These are phyloP conservation scores for Suillus ampliporus DNA, from an alignment of 768 basidiomycete species.

Conservation along the genomic window DNA sequence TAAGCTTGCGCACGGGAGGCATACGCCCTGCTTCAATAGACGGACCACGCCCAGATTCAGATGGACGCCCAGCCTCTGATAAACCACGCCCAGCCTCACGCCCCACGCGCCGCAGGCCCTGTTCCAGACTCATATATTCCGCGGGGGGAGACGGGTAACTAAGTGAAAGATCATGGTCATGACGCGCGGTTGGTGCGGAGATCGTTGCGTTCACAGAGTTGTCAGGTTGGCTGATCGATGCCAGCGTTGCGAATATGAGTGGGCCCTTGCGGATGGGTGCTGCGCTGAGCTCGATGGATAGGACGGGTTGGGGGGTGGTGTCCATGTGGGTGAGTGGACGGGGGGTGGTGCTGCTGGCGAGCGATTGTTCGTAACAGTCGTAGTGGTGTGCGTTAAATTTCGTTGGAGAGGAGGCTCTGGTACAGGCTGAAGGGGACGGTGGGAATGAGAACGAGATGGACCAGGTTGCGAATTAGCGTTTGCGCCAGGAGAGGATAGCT, in stretches of 20 bases:
- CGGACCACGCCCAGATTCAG: constrained; percentile 1
- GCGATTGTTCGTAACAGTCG: constrained; percentile 14
- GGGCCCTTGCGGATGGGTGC: constrained; percentile 52
- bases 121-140: constrained; percentile 19
- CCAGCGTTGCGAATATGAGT: constrained; percentile 68
- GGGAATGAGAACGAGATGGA: too few species aligned
- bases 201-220: constrained; percentile 17
- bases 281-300: constrained; percentile 20
- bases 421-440: too few species aligned
- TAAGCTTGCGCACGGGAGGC: constrained; percentile 20
- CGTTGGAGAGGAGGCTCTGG: too few species aligned
- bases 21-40: constrained; percentile 20
- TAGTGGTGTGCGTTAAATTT: constrained; percentile 14
- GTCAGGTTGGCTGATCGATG: constrained; percentile 32
- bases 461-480: not conserved
- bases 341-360: constrained; percentile 14
- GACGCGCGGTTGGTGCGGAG: constrained; percentile 20
- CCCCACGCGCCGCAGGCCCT: too few species aligned
- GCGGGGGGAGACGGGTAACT: constrained; percentile 37
- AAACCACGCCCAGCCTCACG: too few species aligned
- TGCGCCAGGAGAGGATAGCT: too few species aligned
- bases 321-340: constrained; percentile 30
- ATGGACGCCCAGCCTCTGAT: too few species aligned
- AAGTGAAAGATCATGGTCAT: not conserved
- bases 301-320: too few species aligned